Base-by-base conservation (phyloP, 2,329 filamentous ascomycete species). In the Ramularia collo-cygni region DNA sequence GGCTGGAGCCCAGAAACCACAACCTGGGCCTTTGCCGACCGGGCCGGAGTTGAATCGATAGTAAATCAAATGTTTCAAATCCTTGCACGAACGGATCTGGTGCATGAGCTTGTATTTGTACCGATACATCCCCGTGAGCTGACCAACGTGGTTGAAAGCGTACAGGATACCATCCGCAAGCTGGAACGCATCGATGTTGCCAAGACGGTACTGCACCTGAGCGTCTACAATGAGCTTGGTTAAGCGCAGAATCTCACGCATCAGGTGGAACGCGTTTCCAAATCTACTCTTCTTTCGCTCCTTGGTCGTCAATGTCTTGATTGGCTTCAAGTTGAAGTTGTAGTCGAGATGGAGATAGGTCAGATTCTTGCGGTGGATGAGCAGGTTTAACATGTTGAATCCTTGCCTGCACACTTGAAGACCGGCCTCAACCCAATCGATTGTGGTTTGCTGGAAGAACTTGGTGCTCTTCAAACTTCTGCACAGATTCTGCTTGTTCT, bases 81-180 rank as follows among this genome's bases (percentile, higher is more conserved):
- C 92, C 67, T 98, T 98, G 73, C 92, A 98, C 1, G 92, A 94
- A 55, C 92, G 86, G 56, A 98, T 98, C 65, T 98, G 92, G 63
- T 98, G 92, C 92, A 98, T 98, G 41, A 98, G 75, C 74, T 98
- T 98, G 72, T 98, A 98, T 74, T 98, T 98, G 76, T 98, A 98
- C 46, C 92, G 84, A 68, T 98, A 98, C 92, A 98, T 98, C 62
- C 92, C 92, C 12, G 92, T 98, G 46, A 98, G 72, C 65, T 98
- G 93, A 47, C 92, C 92, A 42, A 98, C 92, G 55, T 98, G 92
- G 67, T 98, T 98, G 71, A 98, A 98, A 13, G 92, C 93, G 56
- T 98, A 98, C n/a, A 96, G 72, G 42, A 98, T 98, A 64, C 92
- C 92, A 64, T 98, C 92, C 3, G 92, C 92, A 50, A 98, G 80